A percentile compares a stretch with the other conserved stretches of the same genome.
phyloP scores from a whole-genome alignment of 306 rosid species.

The Fagus sylvatica region DNA sequence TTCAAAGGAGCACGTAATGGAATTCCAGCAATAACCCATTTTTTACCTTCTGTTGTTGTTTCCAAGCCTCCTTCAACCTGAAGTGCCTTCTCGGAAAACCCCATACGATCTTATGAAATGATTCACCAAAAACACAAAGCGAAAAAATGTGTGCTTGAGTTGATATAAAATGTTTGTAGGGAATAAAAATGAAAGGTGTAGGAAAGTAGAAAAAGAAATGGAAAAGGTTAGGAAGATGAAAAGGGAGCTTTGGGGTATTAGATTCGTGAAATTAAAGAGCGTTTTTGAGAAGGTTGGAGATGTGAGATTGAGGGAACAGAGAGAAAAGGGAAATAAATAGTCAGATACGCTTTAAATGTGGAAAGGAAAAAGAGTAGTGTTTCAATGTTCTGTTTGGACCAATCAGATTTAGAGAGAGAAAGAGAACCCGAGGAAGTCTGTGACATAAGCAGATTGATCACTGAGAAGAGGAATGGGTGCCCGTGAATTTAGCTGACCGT shows the following conservation, averaged over 20 bases:
- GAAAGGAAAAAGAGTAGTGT: background rate
- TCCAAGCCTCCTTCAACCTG: constrained; percentile 45
- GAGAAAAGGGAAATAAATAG: constrained; percentile 10
- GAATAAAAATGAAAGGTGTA: constrained; percentile 25
- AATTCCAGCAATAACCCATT: constrained; percentile 75
- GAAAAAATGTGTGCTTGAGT: constrained; percentile 1
- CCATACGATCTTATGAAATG: constrained; percentile 44
- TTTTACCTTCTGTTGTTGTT: constrained; percentile 37
- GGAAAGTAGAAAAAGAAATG: constrained; percentile 49
- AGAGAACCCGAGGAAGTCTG: constrained; percentile 50
- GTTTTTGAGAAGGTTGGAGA: background rate
- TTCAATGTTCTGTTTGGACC: constrained; percentile 10
- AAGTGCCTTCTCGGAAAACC: constrained; percentile 48
- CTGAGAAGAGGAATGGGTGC: constrained; percentile 17
- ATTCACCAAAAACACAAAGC: background rate
- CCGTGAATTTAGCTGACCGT: constrained; percentile 46
- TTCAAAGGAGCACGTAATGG: constrained; percentile 56
- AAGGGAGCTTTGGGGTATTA: constrained; percentile 16
- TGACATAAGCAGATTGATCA: constrained; percentile 31
- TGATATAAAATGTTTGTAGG: constrained; percentile 22
- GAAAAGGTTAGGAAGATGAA: constrained; percentile 14
- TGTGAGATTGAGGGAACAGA: constrained; percentile 35
- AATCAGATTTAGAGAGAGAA: constrained; percentile 9
- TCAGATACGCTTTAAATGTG: constrained; percentile 18
- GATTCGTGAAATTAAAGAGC: constrained; percentile 18